Conservation (phyloP, 208 protist species). For the Phytomonas sp. region DNA sequence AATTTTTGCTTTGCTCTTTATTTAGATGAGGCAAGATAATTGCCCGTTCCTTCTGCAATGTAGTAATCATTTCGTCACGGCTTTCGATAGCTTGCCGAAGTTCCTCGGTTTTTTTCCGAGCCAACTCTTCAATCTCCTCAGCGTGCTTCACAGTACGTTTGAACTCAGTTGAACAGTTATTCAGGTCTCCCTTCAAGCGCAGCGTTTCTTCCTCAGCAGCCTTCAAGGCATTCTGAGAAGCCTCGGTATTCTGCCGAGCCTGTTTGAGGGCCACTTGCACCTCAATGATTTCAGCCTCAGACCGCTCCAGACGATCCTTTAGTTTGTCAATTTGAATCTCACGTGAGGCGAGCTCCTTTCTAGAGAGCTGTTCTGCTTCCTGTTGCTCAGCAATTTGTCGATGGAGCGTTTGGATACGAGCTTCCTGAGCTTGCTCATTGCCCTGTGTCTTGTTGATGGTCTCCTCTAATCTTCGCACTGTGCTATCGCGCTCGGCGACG, state of each 20-base stretch:
- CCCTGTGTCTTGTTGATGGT: constrained; percentile 8
- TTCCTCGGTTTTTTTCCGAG: constrained; percentile 36
- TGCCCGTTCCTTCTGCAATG: constrained; percentile 39
- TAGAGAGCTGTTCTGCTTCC: constrained; percentile 15
- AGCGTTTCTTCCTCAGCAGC: constrained; percentile 23
- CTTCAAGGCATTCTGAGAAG: constrained; percentile 23
- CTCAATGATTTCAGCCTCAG: constrained; percentile 18
- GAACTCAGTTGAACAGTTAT: constrained; percentile 34
- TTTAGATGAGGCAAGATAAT: constrained; percentile 28
- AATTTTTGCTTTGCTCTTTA: constrained; percentile 29
- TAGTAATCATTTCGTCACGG: constrained; percentile 35
- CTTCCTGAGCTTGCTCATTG: constrained; percentile 12
- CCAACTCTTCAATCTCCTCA: constrained; percentile 47
- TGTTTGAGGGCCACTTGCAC: constrained; percentile 9
- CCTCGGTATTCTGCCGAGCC: constrained; percentile 21
- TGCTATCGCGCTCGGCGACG: constrained; percentile 14
- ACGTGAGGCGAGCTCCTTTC: constrained; percentile 14
- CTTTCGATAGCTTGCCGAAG: constrained; percentile 24
- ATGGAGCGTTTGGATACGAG: constrained; percentile 13
- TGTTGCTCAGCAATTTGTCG: constrained; percentile 15
- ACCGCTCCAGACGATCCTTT: constrained; percentile 13
- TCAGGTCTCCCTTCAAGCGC: constrained; percentile 17
- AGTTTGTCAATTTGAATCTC: constrained; percentile 18
- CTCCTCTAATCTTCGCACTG: constrained; percentile 11
- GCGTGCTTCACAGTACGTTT: constrained; percentile 33